A percentile compares a stretch with the other conserved stretches of the same genome.
Conservation (phyloP, 345 rosid genomes). For the Euphorbia lathyris region DNA sequence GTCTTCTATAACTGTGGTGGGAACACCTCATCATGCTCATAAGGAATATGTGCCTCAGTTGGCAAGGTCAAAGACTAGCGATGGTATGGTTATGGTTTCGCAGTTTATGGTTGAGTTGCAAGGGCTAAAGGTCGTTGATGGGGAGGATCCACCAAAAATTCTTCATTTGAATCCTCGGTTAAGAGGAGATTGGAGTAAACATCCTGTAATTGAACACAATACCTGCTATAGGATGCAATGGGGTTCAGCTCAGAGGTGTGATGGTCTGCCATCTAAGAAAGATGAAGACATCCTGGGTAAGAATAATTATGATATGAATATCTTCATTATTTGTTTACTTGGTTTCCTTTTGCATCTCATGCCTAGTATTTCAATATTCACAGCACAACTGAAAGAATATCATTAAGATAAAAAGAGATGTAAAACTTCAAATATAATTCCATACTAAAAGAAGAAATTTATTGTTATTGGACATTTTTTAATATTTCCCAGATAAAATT, state of each 20-base stretch:
- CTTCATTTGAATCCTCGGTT: constrained; percentile 91
- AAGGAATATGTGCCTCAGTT: constrained; percentile 79
- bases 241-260: constrained; percentile 94
- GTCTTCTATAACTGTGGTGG: constrained; percentile 89
- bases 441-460: neutral
- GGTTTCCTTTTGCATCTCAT: neutral
- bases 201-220: constrained; percentile 91
- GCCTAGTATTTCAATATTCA: neutral
- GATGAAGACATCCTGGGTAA: constrained; percentile 83
- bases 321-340: neutral
- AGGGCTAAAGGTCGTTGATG: constrained; percentile 86
- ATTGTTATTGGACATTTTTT: neutral
- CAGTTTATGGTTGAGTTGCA: constrained; percentile 95
- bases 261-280: constrained; percentile 73
- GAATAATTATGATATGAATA: constrained; percentile 14
- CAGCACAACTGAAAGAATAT: neutral
- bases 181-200: constrained; percentile 88
- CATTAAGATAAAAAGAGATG: neutral
- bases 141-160: constrained; percentile 95
- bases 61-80: constrained; percentile 41
- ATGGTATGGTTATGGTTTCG: constrained; percentile 74
- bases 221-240: constrained; percentile 99
- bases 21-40: constrained; percentile 83
- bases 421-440: neutral
- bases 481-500: neutral